Conservation (phyloP, 1,139 yeast species). For the Torulaspora pretoriensis region DNA sequence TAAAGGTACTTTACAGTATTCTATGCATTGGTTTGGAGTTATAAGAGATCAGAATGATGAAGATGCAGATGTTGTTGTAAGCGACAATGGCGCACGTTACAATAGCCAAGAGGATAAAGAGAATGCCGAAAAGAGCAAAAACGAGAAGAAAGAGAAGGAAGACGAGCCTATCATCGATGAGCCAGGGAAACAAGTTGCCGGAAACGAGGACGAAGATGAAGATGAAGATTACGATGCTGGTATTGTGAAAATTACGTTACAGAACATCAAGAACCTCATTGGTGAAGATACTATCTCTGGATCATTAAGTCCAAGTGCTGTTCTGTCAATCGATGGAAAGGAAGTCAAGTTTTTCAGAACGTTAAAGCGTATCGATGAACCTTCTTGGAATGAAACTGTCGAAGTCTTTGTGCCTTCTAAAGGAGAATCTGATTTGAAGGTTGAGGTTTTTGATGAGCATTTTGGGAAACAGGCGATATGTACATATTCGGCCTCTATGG, state of each 20-base stretch:
- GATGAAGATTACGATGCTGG: slow-evolving; percentile 60
- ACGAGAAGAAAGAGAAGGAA: slow-evolving; percentile 12
- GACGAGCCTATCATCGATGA: slow-evolving; percentile 14
- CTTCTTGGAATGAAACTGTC: slow-evolving; percentile 61
- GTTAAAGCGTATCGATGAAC: slow-evolving; percentile 63
- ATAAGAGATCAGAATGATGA: slow-evolving; percentile 1
- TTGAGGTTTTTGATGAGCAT: slow-evolving; percentile 56
- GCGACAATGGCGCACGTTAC: slow-evolving; percentile 3
- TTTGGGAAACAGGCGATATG: slow-evolving; percentile 41
- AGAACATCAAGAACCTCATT: slow-evolving; percentile 71
- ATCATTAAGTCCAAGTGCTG: slow-evolving; percentile 66
- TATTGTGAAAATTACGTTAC: slow-evolving; percentile 64
- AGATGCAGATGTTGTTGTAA: slow-evolving; percentile 6
- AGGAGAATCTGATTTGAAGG: slow-evolving; percentile 49
- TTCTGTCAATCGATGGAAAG: slow-evolving; percentile 54
- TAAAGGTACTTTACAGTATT: slow-evolving; percentile 58
- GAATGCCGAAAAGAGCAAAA: slow-evolving; percentile 7
- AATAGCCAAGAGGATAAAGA: slow-evolving; percentile 9
- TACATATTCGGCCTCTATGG: slow-evolving; percentile 47
- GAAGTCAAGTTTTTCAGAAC: slow-evolving; percentile 54
- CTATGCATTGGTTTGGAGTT: slow-evolving; percentile 59
- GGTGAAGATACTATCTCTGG: slow-evolving; percentile 62
- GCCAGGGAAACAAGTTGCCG: slow-evolving; percentile 23
- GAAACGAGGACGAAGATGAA: slow-evolving; percentile 27
- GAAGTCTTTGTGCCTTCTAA: slow-evolving; percentile 62